Conservation (phyloP, 306 rosid species). For the Quillaja saponaria region DNA sequence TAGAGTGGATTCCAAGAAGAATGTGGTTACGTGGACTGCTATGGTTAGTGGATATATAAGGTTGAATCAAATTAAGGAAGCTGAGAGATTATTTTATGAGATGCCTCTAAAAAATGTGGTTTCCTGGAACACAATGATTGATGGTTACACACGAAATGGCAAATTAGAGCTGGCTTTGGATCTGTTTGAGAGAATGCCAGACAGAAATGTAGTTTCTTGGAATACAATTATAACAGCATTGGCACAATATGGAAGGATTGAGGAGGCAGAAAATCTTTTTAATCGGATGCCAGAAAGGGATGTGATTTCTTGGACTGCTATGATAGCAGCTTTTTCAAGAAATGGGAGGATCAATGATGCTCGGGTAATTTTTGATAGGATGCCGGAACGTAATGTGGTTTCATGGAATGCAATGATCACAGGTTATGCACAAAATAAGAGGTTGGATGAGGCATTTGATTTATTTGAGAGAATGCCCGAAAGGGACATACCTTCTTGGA, state of each 20-base stretch:
- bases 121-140: slow-evolving; percentile 51
- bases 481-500: slow-evolving; percentile 53
- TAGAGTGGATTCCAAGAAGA: slow-evolving; percentile 38
- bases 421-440: slow-evolving; percentile 43
- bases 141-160: slow-evolving; percentile 47
- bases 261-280: slow-evolving; percentile 37
- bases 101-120: slow-evolving; percentile 45
- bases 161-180: slow-evolving; percentile 35
- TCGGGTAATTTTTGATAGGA: slow-evolving; percentile 36
- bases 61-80: slow-evolving; percentile 39
- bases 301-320: slow-evolving; percentile 50
- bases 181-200: slow-evolving; percentile 43
- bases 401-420: slow-evolving; percentile 42
- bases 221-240: slow-evolving; percentile 41
- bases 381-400: slow-evolving; percentile 47
- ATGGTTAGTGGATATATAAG: slow-evolving; percentile 42
- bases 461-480: slow-evolving; percentile 49
- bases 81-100: slow-evolving; percentile 42
- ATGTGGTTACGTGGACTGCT: slow-evolving; percentile 41
- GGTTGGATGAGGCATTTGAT: slow-evolving; percentile 42
- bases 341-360: slow-evolving; percentile 49
- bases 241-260: slow-evolving; percentile 41
- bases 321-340: slow-evolving; percentile 41
- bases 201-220: slow-evolving; percentile 49
- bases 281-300: slow-evolving; percentile 43